A percentile compares a stretch with the other conserved stretches of the same genome.
Evolutionary conservation across 2,329 filamentous ascomycete genomes (phyloP).

Genomic region (Penicillium janthinellum): DNA sequence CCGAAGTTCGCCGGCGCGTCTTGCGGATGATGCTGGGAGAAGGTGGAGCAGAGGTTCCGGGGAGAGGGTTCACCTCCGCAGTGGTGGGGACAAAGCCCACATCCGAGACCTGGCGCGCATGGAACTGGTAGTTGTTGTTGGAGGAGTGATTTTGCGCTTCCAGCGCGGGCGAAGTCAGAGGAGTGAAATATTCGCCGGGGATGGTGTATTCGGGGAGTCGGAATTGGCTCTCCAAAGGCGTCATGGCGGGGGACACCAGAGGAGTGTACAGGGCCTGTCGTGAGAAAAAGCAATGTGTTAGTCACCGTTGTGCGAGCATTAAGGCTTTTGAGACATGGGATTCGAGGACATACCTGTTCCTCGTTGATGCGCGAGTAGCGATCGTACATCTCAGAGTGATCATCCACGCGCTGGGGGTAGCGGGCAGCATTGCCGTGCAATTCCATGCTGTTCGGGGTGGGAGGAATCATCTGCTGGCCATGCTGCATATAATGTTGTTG

Average conservation of each 20-base stretch:
- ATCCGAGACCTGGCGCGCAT: constrained; percentile 40
- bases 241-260: constrained; percentile 54
- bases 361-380: constrained; percentile 46
- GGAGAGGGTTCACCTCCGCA: constrained; percentile 41
- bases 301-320: background rate
- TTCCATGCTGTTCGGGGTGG: constrained; percentile 53
- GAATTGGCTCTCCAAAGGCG: constrained; percentile 51
- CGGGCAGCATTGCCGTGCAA: constrained; percentile 48
- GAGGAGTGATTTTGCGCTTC: constrained; percentile 46
- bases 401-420: constrained; percentile 45
- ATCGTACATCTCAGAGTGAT: constrained; percentile 47
- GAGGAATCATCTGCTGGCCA: constrained; percentile 44
- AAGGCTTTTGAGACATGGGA: background rate
- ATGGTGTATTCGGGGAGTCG: constrained; percentile 51
- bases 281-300: background rate
- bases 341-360: constrained; percentile 43
- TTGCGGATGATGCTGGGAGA: constrained; percentile 37
- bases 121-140: constrained; percentile 38
- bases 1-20: constrained; percentile 41
- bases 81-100: constrained; percentile 47
- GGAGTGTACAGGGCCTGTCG: constrained; percentile 52
- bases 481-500: constrained; percentile 36
- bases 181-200: constrained; percentile 53
- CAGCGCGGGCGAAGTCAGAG: constrained; percentile 53
- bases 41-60: constrained; percentile 30